These are phyloP conservation scores for Evernia prunastri DNA, from an alignment of 495 filamentous ascomycete genomes.

Conservation along the genomic window DNA sequence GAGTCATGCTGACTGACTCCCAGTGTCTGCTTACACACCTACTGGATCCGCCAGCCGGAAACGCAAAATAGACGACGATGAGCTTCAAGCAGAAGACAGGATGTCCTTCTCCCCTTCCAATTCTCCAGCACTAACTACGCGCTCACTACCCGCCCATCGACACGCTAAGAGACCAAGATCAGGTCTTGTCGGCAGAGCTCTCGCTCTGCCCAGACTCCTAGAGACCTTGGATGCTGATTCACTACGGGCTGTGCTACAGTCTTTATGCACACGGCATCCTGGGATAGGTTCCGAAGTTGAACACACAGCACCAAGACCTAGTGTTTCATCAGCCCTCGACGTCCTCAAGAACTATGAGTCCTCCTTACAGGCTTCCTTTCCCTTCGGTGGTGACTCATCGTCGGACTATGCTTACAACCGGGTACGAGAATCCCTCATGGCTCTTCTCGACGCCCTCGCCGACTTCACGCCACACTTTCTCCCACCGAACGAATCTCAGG, in stretches of 20 bases:
- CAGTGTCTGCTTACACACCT: constrained; percentile 49
- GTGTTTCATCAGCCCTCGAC: constrained; percentile 67
- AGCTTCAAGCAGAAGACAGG: constrained; percentile 59
- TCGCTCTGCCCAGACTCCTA: constrained; percentile 74
- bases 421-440: constrained; percentile 70
- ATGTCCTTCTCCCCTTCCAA: constrained; percentile 80
- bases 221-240: constrained; percentile 84
- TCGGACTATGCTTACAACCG: constrained; percentile 95
- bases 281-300: constrained; percentile 74
- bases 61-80: constrained; percentile 83
- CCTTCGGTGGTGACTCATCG: constrained; percentile 70
- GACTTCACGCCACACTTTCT: constrained; percentile 96
- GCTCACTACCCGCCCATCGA: constrained; percentile 60
- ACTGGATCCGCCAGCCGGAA: constrained; percentile 56
- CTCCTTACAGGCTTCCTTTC: constrained; percentile 71
- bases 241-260: constrained; percentile 72
- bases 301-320: constrained; percentile 77
- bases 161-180: constrained; percentile 57
- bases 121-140: constrained; percentile 65
- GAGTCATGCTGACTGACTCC: constrained; percentile 30
- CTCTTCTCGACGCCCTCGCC: constrained; percentile 79
- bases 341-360: constrained; percentile 78
- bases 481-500: constrained; percentile 79
- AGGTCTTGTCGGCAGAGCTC: constrained; percentile 69
- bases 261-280: constrained; percentile 84